phyloP scores from a whole-genome alignment of 1,139 yeast genomes.

The Taiozyma sp. region DNA sequence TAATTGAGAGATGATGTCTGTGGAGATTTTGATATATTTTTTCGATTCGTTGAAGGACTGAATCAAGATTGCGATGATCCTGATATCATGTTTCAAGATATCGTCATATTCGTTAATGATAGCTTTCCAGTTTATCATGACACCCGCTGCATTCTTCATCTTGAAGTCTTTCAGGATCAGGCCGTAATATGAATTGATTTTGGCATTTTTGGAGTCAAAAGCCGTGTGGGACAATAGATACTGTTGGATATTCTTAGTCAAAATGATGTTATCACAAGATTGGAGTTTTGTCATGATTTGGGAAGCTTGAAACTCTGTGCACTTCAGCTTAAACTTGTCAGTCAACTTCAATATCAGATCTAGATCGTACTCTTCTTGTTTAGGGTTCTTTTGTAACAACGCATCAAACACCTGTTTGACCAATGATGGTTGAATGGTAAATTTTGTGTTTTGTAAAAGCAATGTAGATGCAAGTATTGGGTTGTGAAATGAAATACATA shows the following conservation, averaged over 20 bases:
- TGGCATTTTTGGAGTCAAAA: background rate
- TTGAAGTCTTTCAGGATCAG: conserved; percentile 22
- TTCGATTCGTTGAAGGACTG: conserved; percentile 29
- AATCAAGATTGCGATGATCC: conserved; percentile 28
- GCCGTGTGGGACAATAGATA: background rate
- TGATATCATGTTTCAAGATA: conserved; percentile 22
- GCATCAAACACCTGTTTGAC: conserved; percentile 7
- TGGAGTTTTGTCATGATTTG: conserved; percentile 3
- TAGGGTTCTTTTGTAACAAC: conserved; percentile 17
- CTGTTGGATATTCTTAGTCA: background rate
- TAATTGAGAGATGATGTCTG: conserved; percentile 18
- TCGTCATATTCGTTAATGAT: conserved; percentile 18
- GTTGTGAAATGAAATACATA: background rate
- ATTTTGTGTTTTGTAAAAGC: background rate
- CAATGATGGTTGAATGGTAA: background rate
- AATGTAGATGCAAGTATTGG: background rate
- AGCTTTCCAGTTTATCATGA: conserved; percentile 22
- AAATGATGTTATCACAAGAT: background rate
- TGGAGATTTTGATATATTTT: conserved; percentile 27
- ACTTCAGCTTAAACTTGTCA: conserved; percentile 5
- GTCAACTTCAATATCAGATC: conserved; percentile 12
- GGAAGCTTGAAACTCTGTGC: conserved; percentile 11
- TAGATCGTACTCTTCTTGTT: conserved; percentile 14
- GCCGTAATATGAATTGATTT: conserved; percentile 17
- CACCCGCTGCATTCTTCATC: conserved; percentile 24